Evolutionary conservation across 305 asterid genomes (phyloP), one percentile per base, ranked within the genome.

Genomic region (Fraxinus ornus): DNA sequence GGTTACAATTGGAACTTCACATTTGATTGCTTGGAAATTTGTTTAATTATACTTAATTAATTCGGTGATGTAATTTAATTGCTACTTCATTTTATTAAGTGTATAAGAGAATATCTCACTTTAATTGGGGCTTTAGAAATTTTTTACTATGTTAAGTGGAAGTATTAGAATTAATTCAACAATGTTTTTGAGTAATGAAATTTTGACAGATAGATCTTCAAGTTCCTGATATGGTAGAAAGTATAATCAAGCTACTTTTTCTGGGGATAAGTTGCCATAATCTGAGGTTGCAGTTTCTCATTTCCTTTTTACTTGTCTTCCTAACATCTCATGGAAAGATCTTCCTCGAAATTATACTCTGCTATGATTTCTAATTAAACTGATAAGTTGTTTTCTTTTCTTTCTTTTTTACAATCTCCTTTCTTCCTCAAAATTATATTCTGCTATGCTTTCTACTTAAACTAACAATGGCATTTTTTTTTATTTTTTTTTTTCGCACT

Each of bases 181-280:
- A 28, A 28, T 28, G 32, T 28, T 28, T 28, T 28, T 28, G 32
- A 28, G 32, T 28, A 28, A 28, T 28, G 32, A 28, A 28, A 28
- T 28, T 28, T 28, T 28, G 32, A 28, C 2, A 28, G 32, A 28
- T 62, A 89, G 94, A 86, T 91, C 94, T 36, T 86, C 96, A 79
- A 89, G 87, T 87, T 92, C 97, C 62, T 90, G 95, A 84, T 91
- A 85, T 88, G 89, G 91, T 86, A 88, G 90, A 68, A 94, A 81
- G 86, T 86, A 91, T 39, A 86, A 78, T 82, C 84, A 87, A 83
- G 35, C 77, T 32, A 83, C 76, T 49, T 85, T 52, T 80, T 83
- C 91, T 81, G 78, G 90, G 21, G 87, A 90, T 80, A 83, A 80
- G 81, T 33, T 75, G 47, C 86, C 49, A 15, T 84, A 74, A 19